Evolutionary conservation across 352 stramenopile genomes (phyloP).

Genomic region (Phytophthora podocarpi): DNA sequence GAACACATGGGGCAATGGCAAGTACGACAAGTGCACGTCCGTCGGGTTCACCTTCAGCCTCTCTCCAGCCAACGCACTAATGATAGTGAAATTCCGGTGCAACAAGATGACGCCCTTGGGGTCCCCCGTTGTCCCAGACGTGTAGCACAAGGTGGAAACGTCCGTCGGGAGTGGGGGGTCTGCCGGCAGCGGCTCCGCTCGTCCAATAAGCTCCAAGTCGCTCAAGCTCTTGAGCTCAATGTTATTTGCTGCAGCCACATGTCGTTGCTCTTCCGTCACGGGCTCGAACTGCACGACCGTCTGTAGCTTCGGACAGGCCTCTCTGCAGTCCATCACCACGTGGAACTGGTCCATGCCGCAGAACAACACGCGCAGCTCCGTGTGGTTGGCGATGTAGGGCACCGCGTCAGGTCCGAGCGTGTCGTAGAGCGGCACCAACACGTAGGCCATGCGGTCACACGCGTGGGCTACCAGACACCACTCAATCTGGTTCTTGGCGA

Average conservation of each 20-base stretch:
- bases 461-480: constrained; percentile 64
- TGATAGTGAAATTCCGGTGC: constrained; percentile 77
- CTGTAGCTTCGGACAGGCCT: constrained; percentile 44
- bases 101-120: constrained; percentile 96
- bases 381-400: constrained; percentile 79
- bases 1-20: constrained; percentile 97
- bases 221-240: constrained; percentile 48
- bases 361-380: constrained; percentile 61
- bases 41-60: constrained; percentile 36
- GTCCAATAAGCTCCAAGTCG: constrained; percentile 47
- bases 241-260: constrained; percentile 10
- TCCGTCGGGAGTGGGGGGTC: constrained; percentile 71
- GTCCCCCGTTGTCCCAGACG: constrained; percentile 95
- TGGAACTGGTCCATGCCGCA: constrained; percentile 63
- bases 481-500: constrained; percentile 75
- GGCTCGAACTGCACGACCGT: constrained; percentile 63
- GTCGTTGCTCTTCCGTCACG: constrained; percentile 15
- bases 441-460: constrained; percentile 67
- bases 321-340: constrained; percentile 60
- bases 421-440: constrained; percentile 80
- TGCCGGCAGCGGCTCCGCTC: constrained; percentile 42
- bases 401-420: constrained; percentile 75
- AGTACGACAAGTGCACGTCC: constrained; percentile 95
- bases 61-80: constrained; percentile 31
- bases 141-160: constrained; percentile 95